These are phyloP conservation scores for Rutstroemia sp. DNA, from an alignment of 2,329 filamentous ascomycete genomes.

Conservation along the genomic window DNA sequence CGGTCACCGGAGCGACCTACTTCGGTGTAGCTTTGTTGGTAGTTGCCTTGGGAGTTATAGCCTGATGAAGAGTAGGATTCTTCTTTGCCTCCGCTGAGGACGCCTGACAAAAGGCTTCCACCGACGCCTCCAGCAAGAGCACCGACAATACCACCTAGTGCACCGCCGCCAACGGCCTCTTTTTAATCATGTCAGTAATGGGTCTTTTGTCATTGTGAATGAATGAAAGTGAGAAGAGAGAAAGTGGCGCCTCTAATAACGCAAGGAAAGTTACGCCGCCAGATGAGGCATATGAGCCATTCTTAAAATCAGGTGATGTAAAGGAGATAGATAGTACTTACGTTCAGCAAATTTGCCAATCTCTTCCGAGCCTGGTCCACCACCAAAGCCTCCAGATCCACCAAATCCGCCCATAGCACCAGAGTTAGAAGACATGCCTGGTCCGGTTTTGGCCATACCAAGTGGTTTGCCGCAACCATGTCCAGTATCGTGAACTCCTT, in stretches of 20 bases:
- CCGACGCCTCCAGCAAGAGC: constrained; percentile 60
- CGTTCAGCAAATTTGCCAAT: constrained; percentile 44
- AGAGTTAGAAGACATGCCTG: constrained; percentile 36
- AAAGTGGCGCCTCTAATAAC: too few species aligned
- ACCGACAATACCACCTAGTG: constrained; percentile 63
- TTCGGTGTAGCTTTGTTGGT: constrained; percentile 53
- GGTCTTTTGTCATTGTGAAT: too few species aligned
- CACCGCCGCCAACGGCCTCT: constrained; percentile 55
- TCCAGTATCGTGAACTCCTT: constrained; percentile 74
- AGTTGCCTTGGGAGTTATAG: constrained; percentile 52
- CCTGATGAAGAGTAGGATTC: constrained; percentile 47
- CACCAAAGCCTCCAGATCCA: constrained; percentile 36
- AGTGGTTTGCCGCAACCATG: constrained; percentile 74
- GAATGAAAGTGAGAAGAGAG: too few species aligned
- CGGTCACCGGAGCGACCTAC: constrained; percentile 43
- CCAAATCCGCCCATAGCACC: constrained; percentile 48
- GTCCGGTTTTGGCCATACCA: constrained; percentile 60
- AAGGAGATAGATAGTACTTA: too few species aligned
- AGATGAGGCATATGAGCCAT: too few species aligned
- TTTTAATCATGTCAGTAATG: too few species aligned
- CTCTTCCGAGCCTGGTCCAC: constrained; percentile 16
- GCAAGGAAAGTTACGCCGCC: too few species aligned
- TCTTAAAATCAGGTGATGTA: too few species aligned
- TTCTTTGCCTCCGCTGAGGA: constrained; percentile 39
- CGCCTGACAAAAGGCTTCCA: constrained; percentile 56